Conservation (phyloP, 805 yeast species). For the Spathaspora arborariae region DNA sequence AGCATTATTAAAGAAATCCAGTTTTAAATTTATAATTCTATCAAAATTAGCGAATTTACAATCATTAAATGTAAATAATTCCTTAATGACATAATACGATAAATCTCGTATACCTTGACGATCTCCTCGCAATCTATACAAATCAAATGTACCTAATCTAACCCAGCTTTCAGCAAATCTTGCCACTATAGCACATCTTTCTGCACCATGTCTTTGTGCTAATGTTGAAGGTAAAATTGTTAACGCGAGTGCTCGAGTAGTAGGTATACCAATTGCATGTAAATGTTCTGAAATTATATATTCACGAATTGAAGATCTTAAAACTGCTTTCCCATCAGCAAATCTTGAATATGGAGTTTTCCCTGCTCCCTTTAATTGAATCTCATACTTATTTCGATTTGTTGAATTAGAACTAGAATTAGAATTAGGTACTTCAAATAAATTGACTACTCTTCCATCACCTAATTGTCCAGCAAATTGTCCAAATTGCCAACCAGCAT, state of each 20-base stretch:
- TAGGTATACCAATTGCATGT: constrained; percentile 76
- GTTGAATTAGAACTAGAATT: background rate
- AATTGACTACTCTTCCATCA: constrained; percentile 85
- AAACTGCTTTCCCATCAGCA: constrained; percentile 95
- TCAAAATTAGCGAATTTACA: constrained; percentile 26
- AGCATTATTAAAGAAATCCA: constrained; percentile 16
- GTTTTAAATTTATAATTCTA: constrained; percentile 15
- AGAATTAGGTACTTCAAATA: constrained; percentile 61
- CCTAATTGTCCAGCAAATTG: constrained; percentile 96
- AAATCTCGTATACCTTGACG: constrained; percentile 56
- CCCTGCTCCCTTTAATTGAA: constrained; percentile 92
- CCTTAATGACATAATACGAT: constrained; percentile 68
- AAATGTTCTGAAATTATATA: constrained; percentile 81
- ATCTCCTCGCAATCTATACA: constrained; percentile 72
- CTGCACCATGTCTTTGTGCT: constrained; percentile 71
- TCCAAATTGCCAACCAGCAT: constrained; percentile 97
- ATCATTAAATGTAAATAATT: constrained; percentile 46
- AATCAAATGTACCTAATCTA: constrained; percentile 83
- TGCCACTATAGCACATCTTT: constrained; percentile 79
- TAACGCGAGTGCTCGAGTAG: constrained; percentile 78
- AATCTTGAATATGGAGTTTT: constrained; percentile 88
- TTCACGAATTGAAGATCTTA: constrained; percentile 85
- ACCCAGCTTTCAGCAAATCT: constrained; percentile 86
- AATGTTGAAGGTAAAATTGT: constrained; percentile 67
- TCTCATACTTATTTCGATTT: constrained; percentile 48